phyloP scores from a whole-genome alignment of 2,329 filamentous ascomycete genomes.

The Xylariaceae sp. region DNA sequence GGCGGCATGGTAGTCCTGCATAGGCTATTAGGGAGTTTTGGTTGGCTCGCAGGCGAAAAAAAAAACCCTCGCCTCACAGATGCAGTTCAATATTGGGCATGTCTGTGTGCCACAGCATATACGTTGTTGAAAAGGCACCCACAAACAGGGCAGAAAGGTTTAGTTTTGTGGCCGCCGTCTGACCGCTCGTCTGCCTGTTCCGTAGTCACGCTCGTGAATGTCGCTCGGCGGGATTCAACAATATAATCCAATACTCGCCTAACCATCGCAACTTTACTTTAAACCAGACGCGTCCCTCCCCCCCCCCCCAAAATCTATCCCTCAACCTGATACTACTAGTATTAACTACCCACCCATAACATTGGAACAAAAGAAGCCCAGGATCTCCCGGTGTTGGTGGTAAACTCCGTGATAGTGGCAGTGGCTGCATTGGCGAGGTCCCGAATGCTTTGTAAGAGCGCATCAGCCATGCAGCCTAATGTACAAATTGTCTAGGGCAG shows the following conservation, averaged over 20 bases:
- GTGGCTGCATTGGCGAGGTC: slow-evolving; percentile 14
- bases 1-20: slow-evolving; percentile 19
- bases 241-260: neutral
- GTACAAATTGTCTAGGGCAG: slow-evolving; percentile 4
- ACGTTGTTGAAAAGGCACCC: too few species aligned
- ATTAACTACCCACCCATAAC: neutral
- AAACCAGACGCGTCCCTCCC: too few species aligned
- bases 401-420: too few species aligned
- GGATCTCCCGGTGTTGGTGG: slow-evolving; percentile 7
- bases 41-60: slow-evolving; percentile 5
- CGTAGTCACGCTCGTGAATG: too few species aligned
- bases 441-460: slow-evolving; percentile 5
- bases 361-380: slow-evolving; percentile 5
- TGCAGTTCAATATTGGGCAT: slow-evolving; percentile 13
- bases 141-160: too few species aligned
- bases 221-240: too few species aligned
- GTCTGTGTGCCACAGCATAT: too few species aligned
- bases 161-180: too few species aligned
- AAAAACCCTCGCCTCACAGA: slow-evolving; percentile 8
- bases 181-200: too few species aligned
- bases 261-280: slow-evolving; percentile 3
- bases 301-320: neutral
- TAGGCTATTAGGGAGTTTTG: slow-evolving; percentile 16
- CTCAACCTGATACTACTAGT: neutral
- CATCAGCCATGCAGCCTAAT: slow-evolving; percentile 20